Evolutionary conservation across 345 rosid species (phyloP).

Genomic region (Trapa incisa): DNA sequence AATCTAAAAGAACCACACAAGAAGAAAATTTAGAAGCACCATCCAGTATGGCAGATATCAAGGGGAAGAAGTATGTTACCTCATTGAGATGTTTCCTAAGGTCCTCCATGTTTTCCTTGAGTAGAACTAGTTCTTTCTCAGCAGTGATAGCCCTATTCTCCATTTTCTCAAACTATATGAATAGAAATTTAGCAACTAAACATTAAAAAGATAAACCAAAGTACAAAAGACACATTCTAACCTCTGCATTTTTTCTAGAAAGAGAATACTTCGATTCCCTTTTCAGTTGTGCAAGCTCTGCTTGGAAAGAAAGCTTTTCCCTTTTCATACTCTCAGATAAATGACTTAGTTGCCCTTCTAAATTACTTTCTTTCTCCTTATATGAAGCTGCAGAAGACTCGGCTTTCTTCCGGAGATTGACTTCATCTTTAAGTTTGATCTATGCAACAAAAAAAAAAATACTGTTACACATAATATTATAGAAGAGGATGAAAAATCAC

Average conservation of each 20-base stretch:
- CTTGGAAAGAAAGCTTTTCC: constrained; percentile 50
- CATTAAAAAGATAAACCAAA: background rate
- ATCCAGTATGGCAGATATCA: background rate
- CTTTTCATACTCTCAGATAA: constrained; percentile 56
- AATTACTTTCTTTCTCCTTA: constrained; percentile 49
- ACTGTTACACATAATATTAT: background rate
- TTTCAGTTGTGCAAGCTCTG: constrained; percentile 54
- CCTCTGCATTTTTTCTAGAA: constrained; percentile 70
- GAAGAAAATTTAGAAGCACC: background rate
- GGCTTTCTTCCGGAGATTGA: constrained; percentile 51
- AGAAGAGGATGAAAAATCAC: background rate
- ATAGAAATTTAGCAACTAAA: constrained; percentile 13
- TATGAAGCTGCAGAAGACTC: constrained; percentile 57
- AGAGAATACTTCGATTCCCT: constrained; percentile 56
- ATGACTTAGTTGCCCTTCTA: constrained; percentile 50
- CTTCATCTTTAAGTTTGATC: constrained; percentile 62
- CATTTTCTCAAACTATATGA: constrained; percentile 68
- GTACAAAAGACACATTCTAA: constrained; percentile 20
- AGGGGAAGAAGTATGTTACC: constrained; percentile 18
- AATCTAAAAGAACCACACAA: background rate
- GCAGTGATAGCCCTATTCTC: constrained; percentile 66
- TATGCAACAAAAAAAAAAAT: constrained; percentile 12
- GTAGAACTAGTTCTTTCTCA: constrained; percentile 54
- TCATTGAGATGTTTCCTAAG: constrained; percentile 45
- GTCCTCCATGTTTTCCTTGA: constrained; percentile 52